Base-by-base conservation (phyloP, 305 asterid genomes). In the Fraxinus velutina region DNA sequence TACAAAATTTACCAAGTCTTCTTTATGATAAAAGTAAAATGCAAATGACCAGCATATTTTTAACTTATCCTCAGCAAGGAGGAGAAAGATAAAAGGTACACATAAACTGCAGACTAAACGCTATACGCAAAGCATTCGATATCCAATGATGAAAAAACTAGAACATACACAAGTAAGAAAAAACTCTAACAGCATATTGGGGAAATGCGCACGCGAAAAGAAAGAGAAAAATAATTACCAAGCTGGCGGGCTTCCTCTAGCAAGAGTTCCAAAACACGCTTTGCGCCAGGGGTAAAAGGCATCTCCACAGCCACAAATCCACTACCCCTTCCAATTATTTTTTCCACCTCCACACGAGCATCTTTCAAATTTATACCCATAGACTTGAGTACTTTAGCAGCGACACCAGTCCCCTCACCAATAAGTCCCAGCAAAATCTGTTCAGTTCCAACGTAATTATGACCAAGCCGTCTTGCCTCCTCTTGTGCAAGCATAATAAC, bases 401-500 rank as follows among this genome's bases (percentile, higher is more conserved):
- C 98, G 79, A 95, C 93, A 50, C 99, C 99, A 64, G 99, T 95
- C 68, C 99, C 99, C 89, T 95, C 98, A 17, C 98, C 99, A 73
- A 93, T 91, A 79, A 93, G 98, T 68, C 99, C 98, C 77, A 93
- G 82, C 83, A 93, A 85, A 82, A 95, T 93, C 89, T 92, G 98
- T 84, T 93, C 98, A 1, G 99, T 95, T 42, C 99, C 99, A 32
- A 95, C 99, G 75, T 91, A 92, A 85, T 95, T 93, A 81, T 93
- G 99, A 80, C 98, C 99, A 80, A 93, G 97, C 70, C 98, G 84
- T 76, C 99, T 92, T 47, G 99, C 95, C 91, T 95, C 98, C 88
- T 95, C 99, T 84, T 93, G 99, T 7, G 98, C 97, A 85, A 95
- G 99, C 97, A 95, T 93, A 80, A 95, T 91, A 42, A 95, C 99